Percentiles rank a stretch among this genome's conserved stretches.
Conservation (phyloP, 306 rosid species). For the Adenanthera pavonina region DNA sequence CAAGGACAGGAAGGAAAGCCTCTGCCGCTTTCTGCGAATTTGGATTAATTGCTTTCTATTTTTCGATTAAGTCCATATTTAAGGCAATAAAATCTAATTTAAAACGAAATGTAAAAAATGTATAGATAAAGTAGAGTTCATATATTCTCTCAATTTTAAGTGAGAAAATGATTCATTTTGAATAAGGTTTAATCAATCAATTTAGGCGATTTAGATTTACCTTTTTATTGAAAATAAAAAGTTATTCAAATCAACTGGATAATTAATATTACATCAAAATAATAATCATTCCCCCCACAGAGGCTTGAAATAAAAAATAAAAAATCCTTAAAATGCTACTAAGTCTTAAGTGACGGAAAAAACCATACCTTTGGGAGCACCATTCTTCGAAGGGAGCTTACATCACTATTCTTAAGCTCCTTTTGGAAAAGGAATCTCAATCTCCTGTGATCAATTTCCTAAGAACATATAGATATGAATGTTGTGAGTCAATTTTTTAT, state of each 20-base stretch:
- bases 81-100: constrained; percentile 15
- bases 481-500: constrained; percentile 1
- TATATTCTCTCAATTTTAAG: background rate
- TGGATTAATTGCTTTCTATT: background rate
- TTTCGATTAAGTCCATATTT: background rate
- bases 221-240: background rate
- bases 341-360: background rate
- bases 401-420: constrained; percentile 93
- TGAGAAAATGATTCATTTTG: background rate
- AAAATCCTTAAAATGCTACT: background rate
- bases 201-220: background rate
- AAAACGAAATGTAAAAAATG: background rate
- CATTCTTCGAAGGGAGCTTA: constrained; percentile 91
- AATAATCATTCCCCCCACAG: background rate
- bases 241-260: background rate
- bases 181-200: background rate
- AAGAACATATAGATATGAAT: background rate
- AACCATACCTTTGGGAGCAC: constrained; percentile 82
- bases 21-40: constrained; percentile 85
- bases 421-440: constrained; percentile 86
- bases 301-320: no score
- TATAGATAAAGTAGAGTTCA: background rate
- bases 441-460: constrained; percentile 68
- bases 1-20: constrained; percentile 79
- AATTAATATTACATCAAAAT: background rate